These are phyloP conservation scores for Phytophthora melonis DNA, from an alignment of 352 stramenopile species.

Conservation along the genomic window DNA sequence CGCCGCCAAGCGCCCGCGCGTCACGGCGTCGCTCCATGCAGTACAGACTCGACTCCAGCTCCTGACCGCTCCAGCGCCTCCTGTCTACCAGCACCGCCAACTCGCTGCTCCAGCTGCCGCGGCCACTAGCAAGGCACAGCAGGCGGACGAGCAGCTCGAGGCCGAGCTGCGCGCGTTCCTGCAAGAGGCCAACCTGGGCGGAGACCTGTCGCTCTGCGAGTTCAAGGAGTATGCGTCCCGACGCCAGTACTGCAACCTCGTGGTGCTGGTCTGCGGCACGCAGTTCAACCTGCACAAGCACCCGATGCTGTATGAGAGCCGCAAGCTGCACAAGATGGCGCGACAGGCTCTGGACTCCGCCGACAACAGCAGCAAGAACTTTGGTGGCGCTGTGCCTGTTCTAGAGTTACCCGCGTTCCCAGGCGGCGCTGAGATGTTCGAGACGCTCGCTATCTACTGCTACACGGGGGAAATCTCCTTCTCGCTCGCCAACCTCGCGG, in stretches of 20 bases:
- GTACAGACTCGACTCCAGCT: conserved; percentile 17
- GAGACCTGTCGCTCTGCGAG: conserved; percentile 60
- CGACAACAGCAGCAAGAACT: not conserved
- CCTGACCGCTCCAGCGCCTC: not conserved
- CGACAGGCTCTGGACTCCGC: conserved; percentile 34
- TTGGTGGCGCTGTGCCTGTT: conserved; percentile 40
- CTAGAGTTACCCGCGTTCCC: conserved; percentile 60
- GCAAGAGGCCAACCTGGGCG: conserved; percentile 37
- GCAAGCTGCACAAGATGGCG: conserved; percentile 52
- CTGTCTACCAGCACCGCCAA: conserved; percentile 19
- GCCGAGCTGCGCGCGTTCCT: conserved; percentile 45
- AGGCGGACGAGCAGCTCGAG: conserved; percentile 28
- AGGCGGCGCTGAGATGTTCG: conserved; percentile 65
- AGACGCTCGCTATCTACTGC: conserved; percentile 72
- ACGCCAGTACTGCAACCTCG: conserved; percentile 60
- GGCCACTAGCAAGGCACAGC: conserved; percentile 20
- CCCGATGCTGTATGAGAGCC: conserved; percentile 67
- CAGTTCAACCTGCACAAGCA: conserved; percentile 84
- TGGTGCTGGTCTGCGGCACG: conserved; percentile 64
- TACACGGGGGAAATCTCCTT: conserved; percentile 68
- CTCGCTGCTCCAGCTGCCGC: not conserved
- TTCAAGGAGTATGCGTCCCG: conserved; percentile 59
- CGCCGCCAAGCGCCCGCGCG: conserved; percentile 45
- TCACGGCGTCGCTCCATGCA: conserved; percentile 9
- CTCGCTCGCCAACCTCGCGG: conserved; percentile 36